Evolutionary conservation across 768 basidiomycete species (phyloP).

Genomic region (Chalciporus piperatus): DNA sequence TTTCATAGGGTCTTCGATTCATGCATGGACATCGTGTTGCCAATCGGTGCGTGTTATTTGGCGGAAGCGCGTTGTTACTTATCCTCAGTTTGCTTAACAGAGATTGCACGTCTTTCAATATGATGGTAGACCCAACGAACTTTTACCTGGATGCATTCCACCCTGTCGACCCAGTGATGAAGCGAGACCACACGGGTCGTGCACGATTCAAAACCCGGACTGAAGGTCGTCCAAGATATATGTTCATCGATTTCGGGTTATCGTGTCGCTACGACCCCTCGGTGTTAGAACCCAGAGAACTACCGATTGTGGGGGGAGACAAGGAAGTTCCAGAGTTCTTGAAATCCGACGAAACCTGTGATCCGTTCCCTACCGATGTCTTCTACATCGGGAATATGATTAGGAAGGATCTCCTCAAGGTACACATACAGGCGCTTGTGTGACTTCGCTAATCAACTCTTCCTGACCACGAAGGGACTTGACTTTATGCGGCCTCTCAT

Average conservation of each 20-base stretch:
- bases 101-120: constrained; percentile 24
- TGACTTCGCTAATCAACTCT: not conserved
- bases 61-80: too few species aligned
- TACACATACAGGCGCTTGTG: constrained; percentile 4
- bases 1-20: constrained; percentile 19
- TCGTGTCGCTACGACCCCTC: constrained; percentile 24
- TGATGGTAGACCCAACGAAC: constrained; percentile 27
- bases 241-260: constrained; percentile 31
- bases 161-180: too few species aligned
- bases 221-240: constrained; percentile 6
- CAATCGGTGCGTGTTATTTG: constrained; percentile 2
- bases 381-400: constrained; percentile 41
- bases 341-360: constrained; percentile 12
- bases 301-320: constrained; percentile 39
- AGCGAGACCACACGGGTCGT: too few species aligned
- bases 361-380: constrained; percentile 43
- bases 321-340: constrained; percentile 38
- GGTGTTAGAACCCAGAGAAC: constrained; percentile 24
- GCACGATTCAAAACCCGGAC: constrained; percentile 20
- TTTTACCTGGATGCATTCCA: constrained; percentile 4
- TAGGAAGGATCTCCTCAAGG: constrained; percentile 29
- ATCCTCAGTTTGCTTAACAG: constrained; percentile 6
- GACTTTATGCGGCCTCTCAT: constrained; percentile 35
- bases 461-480: constrained; percentile 8
- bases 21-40: constrained; percentile 19